These are phyloP conservation scores for Phytophthora cactorum DNA, from an alignment of 352 stramenopile genomes.

Conservation along the genomic window DNA sequence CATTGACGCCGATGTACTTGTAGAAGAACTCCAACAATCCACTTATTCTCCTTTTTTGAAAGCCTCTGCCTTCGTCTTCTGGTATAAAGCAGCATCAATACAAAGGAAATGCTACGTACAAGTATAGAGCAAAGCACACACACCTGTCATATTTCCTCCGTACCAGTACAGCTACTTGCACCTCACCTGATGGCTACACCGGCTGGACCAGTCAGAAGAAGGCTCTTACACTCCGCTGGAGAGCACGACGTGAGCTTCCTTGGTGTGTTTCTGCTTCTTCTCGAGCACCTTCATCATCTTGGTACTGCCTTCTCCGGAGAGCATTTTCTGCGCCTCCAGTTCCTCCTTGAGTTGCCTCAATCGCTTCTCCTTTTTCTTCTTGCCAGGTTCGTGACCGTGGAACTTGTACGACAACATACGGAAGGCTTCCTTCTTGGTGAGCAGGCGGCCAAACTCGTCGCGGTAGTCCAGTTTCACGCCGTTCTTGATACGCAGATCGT, in stretches of 20 bases:
- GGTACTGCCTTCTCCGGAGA: conserved; percentile 76
- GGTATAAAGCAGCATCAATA: too few relatives aligned
- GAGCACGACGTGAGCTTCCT: conserved; percentile 87
- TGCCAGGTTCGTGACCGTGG: conserved; percentile 96
- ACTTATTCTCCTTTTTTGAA: conserved; percentile 22
- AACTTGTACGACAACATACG: conserved; percentile 98
- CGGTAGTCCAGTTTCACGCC: conserved; percentile 96
- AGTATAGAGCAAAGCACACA: too few relatives aligned
- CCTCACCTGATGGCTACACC: background rate
- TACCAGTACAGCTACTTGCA: background rate
- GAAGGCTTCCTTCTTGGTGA: conserved; percentile 99
- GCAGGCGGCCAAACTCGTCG: conserved; percentile 95
- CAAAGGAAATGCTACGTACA: too few relatives aligned
- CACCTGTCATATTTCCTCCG: background rate
- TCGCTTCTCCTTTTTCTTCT: conserved; percentile 98
- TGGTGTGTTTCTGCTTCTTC: conserved; percentile 82
- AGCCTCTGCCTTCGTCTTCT: background rate
- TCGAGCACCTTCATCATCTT: conserved; percentile 89
- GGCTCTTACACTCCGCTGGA: conserved; percentile 59
- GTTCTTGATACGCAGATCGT: conserved; percentile 86
- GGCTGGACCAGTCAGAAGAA: too few relatives aligned
- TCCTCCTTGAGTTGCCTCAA: conserved; percentile 89
- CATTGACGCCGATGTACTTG: conserved; percentile 33
- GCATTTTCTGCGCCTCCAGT: conserved; percentile 71
- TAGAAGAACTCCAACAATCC: conserved; percentile 29